A percentile compares a stretch with the other conserved stretches of the same genome.
These are phyloP conservation scores for Xylaria longipes DNA, from an alignment of 495 filamentous ascomycete species.

Conservation along the genomic window DNA sequence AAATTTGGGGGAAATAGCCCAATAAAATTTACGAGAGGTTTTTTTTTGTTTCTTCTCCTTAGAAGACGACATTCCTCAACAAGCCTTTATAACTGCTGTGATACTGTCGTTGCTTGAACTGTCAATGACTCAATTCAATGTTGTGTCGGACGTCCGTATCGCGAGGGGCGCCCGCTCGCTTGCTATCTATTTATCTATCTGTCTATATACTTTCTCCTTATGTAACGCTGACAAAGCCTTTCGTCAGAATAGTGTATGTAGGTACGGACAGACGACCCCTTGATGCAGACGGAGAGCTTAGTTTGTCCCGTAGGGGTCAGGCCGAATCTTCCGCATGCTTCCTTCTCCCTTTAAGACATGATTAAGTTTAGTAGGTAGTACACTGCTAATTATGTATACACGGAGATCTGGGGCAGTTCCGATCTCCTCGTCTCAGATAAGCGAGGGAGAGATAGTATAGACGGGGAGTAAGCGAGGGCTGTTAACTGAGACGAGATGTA, in stretches of 20 bases:
- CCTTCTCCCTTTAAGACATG: neutral
- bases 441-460: neutral
- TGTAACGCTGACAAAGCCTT: constrained; percentile 2
- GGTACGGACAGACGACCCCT: no score
- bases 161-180: neutral
- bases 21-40: neutral
- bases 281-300: neutral
- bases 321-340: neutral
- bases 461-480: neutral
- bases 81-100: neutral
- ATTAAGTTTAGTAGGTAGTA: neutral
- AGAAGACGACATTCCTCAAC: neutral
- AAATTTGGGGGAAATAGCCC: neutral
- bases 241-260: neutral
- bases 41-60: neutral
- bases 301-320: neutral
- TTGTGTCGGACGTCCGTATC: neutral
- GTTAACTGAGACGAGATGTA: neutral
- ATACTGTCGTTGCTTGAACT: neutral
- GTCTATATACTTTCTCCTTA: neutral
- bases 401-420: constrained; percentile 12
- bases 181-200: neutral
- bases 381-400: neutral
- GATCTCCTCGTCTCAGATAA: constrained; percentile 8
- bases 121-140: neutral